A percentile compares a stretch with the other conserved stretches of the same genome.
Conservation (phyloP, 2,329 filamentous ascomycete species). For the Aureobasidium sp. region DNA sequence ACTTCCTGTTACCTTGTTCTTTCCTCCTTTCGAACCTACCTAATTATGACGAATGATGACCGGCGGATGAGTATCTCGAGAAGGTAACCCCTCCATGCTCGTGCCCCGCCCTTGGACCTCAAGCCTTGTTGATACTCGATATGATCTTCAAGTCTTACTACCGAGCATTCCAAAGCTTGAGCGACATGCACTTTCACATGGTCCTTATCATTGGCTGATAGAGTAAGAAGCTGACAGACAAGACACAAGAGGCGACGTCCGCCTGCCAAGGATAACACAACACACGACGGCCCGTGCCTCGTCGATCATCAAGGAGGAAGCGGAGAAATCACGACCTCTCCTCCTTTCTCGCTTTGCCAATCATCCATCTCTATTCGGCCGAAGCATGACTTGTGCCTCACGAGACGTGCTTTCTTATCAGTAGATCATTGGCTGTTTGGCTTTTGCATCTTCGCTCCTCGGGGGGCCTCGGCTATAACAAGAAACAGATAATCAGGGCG, state of each 20-base stretch:
- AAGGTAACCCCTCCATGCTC: background rate
- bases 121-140: background rate
- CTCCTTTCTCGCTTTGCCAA: background rate
- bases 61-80: background rate
- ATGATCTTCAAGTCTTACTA: background rate
- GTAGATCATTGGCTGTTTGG: background rate
- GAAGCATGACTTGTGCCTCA: background rate
- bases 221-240: background rate
- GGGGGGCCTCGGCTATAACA: background rate
- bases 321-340: background rate
- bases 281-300: conserved; percentile 2
- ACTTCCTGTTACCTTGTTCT: background rate
- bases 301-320: background rate
- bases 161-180: background rate
- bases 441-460: background rate
- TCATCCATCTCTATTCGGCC: background rate
- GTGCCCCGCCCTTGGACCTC: background rate
- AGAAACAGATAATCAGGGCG: background rate
- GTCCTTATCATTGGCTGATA: conserved; percentile 11
- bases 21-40: background rate
- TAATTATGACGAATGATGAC: background rate
- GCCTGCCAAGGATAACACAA: conserved; percentile 1
- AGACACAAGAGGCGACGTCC: conserved; percentile 10
- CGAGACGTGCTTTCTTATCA: conserved; percentile 7
- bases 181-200: background rate